These are phyloP conservation scores for Citrullus colocynthis DNA, from an alignment of 306 rosid species.

Conservation along the genomic window DNA sequence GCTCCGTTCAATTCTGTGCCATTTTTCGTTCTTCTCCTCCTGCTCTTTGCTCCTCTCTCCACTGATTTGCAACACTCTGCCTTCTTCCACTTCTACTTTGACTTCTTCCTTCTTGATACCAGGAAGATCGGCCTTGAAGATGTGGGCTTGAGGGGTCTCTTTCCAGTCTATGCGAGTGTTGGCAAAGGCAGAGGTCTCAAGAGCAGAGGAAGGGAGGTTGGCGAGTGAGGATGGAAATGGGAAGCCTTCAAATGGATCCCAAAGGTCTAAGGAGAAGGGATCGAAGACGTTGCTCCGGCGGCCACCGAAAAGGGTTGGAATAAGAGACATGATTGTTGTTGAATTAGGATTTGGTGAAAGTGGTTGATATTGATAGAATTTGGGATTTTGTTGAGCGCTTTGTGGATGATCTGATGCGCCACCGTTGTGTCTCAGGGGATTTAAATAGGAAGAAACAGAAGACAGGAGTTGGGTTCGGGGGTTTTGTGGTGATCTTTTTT, in stretches of 20 bases:
- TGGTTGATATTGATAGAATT: too few species aligned
- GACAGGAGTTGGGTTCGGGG: background rate
- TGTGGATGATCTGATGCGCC: background rate
- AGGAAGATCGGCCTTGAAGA: slow-evolving; percentile 24
- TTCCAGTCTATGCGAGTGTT: slow-evolving; percentile 26
- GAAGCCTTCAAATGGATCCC: slow-evolving; percentile 19
- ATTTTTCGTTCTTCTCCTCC: slow-evolving; percentile 18
- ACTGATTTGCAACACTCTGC: slow-evolving; percentile 15
- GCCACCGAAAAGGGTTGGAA: slow-evolving; percentile 13
- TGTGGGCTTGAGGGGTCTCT: slow-evolving; percentile 22
- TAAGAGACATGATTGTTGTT: background rate
- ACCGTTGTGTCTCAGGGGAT: background rate
- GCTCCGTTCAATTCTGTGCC: slow-evolving; percentile 28
- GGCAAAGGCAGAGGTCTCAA: slow-evolving; percentile 5
- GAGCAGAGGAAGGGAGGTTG: background rate
- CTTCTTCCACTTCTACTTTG: slow-evolving; percentile 23
- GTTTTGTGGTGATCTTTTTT: too few species aligned
- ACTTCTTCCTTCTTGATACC: slow-evolving; percentile 20
- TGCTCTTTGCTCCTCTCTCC: slow-evolving; percentile 17
- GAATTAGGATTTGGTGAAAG: background rate
- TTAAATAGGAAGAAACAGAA: background rate
- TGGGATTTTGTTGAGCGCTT: too few species aligned
- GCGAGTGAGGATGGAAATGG: background rate
- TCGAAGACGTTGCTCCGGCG: slow-evolving; percentile 19
- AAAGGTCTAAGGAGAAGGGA: slow-evolving; percentile 12